These are phyloP conservation scores for Zangia roseola DNA, from an alignment of 768 basidiomycete genomes.

Conservation along the genomic window DNA sequence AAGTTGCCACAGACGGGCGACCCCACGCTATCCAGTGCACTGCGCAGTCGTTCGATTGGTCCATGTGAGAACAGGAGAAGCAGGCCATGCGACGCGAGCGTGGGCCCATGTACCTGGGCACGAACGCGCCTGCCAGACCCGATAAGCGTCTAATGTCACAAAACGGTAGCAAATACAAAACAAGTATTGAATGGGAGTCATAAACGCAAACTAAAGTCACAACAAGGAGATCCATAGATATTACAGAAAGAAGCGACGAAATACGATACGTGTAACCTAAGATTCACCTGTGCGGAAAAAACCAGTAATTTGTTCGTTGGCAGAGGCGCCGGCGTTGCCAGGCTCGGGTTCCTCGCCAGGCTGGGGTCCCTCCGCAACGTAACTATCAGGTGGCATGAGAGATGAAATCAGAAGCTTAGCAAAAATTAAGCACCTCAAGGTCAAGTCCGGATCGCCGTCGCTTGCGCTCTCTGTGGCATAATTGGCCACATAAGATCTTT, in stretches of 20 bases:
- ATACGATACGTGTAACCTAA: conserved; percentile 4
- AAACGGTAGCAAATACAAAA: conserved; percentile 1
- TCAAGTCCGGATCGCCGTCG: conserved; percentile 2
- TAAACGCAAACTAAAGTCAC: conserved; percentile 1
- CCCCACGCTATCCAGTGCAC: conserved; percentile 10
- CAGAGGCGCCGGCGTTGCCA: background rate
- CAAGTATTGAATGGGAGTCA: background rate
- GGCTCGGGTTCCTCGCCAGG: background rate
- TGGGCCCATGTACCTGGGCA: conserved; percentile 22
- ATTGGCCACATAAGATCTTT: conserved; percentile 7
- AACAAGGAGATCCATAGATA: conserved; percentile 5
- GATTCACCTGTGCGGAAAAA: conserved; percentile 2
- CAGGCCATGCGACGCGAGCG: conserved; percentile 17
- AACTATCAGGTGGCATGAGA: conserved; percentile 19
- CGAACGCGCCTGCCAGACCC: background rate
- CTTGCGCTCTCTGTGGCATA: background rate
- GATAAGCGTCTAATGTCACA: background rate
- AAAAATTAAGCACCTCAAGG: conserved; percentile 17
- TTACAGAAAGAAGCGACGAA: background rate
- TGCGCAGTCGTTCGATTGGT: conserved; percentile 13
- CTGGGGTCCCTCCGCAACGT: conserved; percentile 1
- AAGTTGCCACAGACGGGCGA: conserved; percentile 10
- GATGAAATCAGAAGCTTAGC: background rate
- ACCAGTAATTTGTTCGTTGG: conserved; percentile 2
- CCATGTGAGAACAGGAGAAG: background rate